Conservation (phyloP, 257 asterid species). For the Handroanthus guayacan region DNA sequence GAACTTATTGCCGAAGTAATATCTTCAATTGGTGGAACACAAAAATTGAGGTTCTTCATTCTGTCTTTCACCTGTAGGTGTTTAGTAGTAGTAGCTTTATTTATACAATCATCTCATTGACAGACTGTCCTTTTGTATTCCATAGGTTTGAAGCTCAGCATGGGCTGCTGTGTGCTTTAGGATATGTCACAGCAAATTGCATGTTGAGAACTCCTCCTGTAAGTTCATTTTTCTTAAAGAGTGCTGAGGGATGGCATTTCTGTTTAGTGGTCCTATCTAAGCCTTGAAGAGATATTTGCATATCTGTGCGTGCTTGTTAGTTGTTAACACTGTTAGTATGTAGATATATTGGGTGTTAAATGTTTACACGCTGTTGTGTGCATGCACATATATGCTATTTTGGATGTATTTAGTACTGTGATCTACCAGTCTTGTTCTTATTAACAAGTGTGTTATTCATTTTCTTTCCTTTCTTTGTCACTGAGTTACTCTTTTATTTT, state of each 20-base stretch:
- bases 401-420: conserved; percentile 27
- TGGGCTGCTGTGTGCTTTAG: conserved; percentile 81
- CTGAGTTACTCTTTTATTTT: neutral
- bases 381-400: neutral
- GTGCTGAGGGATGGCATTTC: neutral
- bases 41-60: conserved; percentile 70
- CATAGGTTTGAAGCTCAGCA: conserved; percentile 88
- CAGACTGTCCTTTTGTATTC: conserved; percentile 31
- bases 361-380: conserved; percentile 2
- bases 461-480: neutral
- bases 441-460: neutral
- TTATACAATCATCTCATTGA: conserved; percentile 27
- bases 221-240: conserved; percentile 49
- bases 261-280: neutral
- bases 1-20: conserved; percentile 70
- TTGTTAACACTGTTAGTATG: conserved; percentile 20
- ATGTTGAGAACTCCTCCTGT: conserved; percentile 71
- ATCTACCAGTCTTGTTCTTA: conserved; percentile 2
- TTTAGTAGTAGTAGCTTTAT: conserved; percentile 21
- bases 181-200: conserved; percentile 90
- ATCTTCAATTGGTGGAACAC: conserved; percentile 65
- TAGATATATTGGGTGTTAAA: conserved; percentile 4
- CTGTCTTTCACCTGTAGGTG: conserved; percentile 27
- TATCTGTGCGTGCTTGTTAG: neutral
- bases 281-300: conserved; percentile 1